phyloP scores from a whole-genome alignment of 345 rosid species.

The Murraya koenigii region DNA sequence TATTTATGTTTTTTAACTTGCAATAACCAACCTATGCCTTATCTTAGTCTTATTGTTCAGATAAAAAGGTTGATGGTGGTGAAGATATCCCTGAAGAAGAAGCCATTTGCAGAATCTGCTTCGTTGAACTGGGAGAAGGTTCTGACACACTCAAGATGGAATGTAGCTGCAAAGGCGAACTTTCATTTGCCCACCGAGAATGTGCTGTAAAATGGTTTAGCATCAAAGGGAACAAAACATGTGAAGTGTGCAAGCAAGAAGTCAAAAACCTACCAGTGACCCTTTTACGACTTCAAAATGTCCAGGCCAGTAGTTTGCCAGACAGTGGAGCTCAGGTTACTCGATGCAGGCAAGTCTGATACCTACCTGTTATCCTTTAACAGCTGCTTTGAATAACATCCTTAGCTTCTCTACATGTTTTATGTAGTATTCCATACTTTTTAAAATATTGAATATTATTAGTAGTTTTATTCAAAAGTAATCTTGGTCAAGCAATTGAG shows the following conservation, averaged over 20 bases:
- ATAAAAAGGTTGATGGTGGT: constrained; percentile 49
- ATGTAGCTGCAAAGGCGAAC: constrained; percentile 93
- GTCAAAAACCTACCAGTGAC: constrained; percentile 92
- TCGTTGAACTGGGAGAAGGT: constrained; percentile 81
- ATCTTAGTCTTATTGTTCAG: constrained; percentile 75
- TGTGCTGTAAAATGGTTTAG: constrained; percentile 97
- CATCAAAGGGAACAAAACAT: constrained; percentile 91
- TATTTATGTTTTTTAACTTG: constrained; percentile 18
- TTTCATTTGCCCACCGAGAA: constrained; percentile 87
- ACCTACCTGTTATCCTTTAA: neutral
- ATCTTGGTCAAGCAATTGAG: neutral
- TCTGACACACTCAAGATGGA: constrained; percentile 90
- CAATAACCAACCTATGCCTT: constrained; percentile 57
- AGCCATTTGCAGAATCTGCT: constrained; percentile 94
- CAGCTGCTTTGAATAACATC: neutral
- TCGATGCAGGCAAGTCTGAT: constrained; percentile 57
- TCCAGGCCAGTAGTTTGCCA: constrained; percentile 28
- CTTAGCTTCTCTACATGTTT: neutral
- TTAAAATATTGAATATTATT: neutral
- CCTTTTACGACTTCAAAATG: constrained; percentile 72
- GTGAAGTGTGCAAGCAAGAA: constrained; percentile 96
- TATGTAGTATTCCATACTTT: neutral
- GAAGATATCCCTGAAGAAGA: constrained; percentile 90
- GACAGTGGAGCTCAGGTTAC: constrained; percentile 35
- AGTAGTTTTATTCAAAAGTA: neutral